Conservation (phyloP, 805 yeast species). For the Wickerhamiella brachini region DNA sequence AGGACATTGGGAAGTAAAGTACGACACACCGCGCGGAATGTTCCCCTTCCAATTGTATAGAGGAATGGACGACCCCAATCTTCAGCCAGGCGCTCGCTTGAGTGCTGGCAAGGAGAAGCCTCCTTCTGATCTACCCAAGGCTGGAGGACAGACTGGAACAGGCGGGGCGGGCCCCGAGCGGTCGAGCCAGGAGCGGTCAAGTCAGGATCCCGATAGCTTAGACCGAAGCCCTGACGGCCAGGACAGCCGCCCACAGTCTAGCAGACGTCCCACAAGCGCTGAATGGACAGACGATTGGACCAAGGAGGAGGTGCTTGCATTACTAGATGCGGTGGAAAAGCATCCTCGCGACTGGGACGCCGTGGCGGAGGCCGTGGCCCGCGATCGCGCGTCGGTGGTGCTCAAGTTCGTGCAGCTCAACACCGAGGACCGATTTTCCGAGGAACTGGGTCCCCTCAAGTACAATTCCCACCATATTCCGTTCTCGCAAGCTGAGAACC, state of each 20-base stretch:
- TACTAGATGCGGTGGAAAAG: slow-evolving; percentile 50
- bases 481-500: slow-evolving; percentile 75
- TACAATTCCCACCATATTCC: slow-evolving; percentile 70
- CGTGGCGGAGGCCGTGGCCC: slow-evolving; percentile 51
- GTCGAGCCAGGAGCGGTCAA: no score
- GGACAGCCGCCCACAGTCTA: slow-evolving; percentile 20
- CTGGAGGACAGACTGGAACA: no score
- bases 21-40: slow-evolving; percentile 83
- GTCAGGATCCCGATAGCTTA: no score
- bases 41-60: slow-evolving; percentile 83
- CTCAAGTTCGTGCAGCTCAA: slow-evolving; percentile 55
- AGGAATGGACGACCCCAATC: slow-evolving; percentile 36
- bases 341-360: slow-evolving; percentile 67
- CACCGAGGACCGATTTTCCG: slow-evolving; percentile 64
- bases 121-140: not conserved
- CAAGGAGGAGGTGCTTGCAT: slow-evolving; percentile 41
- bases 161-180: no score
- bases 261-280: slow-evolving; percentile 22
- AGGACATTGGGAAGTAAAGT: slow-evolving; percentile 61
- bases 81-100: slow-evolving; percentile 8
- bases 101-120: not conserved
- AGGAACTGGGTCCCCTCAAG: slow-evolving; percentile 57
- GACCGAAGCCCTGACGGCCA: no score
- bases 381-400: slow-evolving; percentile 59
- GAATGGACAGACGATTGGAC: slow-evolving; percentile 40